Percentiles rank a stretch among this genome's conserved stretches.
phyloP scores from a whole-genome alignment of 2,329 filamentous ascomycete genomes.

The Colletotrichum orchidophilum region DNA sequence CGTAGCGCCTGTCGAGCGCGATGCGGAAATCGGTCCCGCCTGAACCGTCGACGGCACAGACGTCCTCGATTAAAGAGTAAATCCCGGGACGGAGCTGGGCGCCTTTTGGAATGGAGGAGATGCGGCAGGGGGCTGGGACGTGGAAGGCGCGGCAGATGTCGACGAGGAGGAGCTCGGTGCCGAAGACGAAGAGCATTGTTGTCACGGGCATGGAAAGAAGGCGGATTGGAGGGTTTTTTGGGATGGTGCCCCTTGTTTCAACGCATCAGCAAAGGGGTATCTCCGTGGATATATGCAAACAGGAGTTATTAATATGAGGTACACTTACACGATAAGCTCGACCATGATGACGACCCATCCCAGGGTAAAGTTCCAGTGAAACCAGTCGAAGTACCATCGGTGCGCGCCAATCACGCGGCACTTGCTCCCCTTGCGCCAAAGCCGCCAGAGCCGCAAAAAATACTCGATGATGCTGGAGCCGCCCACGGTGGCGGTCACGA shows the following conservation, averaged over 20 bases:
- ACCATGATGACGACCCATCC: conserved; percentile 66
- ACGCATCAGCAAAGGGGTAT: too few species aligned
- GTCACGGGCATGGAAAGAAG: conserved; percentile 61
- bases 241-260: conserved; percentile 33
- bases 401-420: conserved; percentile 54
- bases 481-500: conserved; percentile 62
- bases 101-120: conserved; percentile 60
- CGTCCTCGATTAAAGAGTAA: conserved; percentile 63
- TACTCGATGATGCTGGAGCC: conserved; percentile 64
- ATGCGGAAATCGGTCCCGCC: conserved; percentile 62
- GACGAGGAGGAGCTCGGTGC: conserved; percentile 58
- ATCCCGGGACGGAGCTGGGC: conserved; percentile 61
- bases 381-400: conserved; percentile 58
- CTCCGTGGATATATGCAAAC: too few species aligned
- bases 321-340: conserved; percentile 57
- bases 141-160: conserved; percentile 56
- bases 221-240: conserved; percentile 49
- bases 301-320: too few species aligned
- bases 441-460: conserved; percentile 59
- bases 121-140: conserved; percentile 57
- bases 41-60: conserved; percentile 61
- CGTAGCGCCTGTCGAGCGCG: conserved; percentile 59
- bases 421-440: conserved; percentile 60
- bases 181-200: conserved; percentile 61
- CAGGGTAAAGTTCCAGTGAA: conserved; percentile 65